These are phyloP conservation scores for Eragrostis tef DNA, from an alignment of 202 grass and related monocot genomes.

Conservation along the genomic window DNA sequence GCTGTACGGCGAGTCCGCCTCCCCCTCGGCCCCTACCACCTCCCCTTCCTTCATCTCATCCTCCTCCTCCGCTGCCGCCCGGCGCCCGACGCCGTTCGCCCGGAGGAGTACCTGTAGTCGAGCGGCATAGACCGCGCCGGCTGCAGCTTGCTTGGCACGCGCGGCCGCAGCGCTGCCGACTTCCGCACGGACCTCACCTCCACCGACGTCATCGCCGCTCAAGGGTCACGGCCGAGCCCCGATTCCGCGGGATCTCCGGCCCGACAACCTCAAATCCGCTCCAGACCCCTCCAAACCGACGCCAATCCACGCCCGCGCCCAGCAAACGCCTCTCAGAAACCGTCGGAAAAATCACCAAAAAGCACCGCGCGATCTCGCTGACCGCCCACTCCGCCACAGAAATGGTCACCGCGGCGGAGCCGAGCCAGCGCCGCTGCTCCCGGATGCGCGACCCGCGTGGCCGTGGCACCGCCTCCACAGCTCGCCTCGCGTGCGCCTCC, in stretches of 20 bases:
- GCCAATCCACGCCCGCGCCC: constrained; percentile 33
- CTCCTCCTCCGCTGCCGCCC: constrained; percentile 16
- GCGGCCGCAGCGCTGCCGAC: constrained; percentile 53
- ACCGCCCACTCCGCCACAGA: not conserved
- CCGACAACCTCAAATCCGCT: constrained; percentile 39
- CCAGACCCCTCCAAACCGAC: not conserved
- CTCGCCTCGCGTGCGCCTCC: constrained; percentile 28
- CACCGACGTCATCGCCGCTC: constrained; percentile 67
- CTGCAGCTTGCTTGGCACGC: constrained; percentile 62
- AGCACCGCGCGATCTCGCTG: constrained; percentile 38
- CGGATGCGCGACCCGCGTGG: not conserved
- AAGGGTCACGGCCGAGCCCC: not conserved
- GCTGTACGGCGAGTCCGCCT: constrained; percentile 67
- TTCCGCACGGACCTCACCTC: constrained; percentile 63
- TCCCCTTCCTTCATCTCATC: constrained; percentile 35
- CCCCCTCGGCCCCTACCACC: constrained; percentile 44
- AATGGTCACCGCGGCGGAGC: constrained; percentile 29
- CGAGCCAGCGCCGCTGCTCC: no score
- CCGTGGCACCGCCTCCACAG: constrained; percentile 24
- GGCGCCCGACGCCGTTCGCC: constrained; percentile 46
- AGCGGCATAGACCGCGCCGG: constrained; percentile 64
- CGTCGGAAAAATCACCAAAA: not conserved
- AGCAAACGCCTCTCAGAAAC: constrained; percentile 3
- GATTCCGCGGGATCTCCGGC: constrained; percentile 45
- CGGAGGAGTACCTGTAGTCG: constrained; percentile 55